A percentile compares a stretch with the other conserved stretches of the same genome.
These are phyloP conservation scores for Colletotrichum sidae DNA, from an alignment of 2,329 filamentous ascomycete genomes.

Conservation along the genomic window DNA sequence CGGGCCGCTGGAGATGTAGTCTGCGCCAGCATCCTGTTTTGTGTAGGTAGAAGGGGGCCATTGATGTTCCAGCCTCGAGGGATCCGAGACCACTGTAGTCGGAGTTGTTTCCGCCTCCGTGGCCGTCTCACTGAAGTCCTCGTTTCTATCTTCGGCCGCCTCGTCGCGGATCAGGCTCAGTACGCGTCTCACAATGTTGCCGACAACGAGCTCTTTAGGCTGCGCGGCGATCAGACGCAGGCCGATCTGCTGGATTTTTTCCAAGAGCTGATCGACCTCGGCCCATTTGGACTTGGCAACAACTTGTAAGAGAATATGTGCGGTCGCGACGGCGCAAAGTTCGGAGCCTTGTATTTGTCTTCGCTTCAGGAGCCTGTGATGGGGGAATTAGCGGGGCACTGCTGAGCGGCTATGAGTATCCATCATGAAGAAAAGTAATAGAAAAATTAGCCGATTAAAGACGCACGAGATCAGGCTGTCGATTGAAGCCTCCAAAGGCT, in stretches of 20 bases:
- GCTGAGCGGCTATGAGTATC: slow-evolving; percentile 4
- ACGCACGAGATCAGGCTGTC: slow-evolving; percentile 83
- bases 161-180: slow-evolving; percentile 93
- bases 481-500: slow-evolving; percentile 82
- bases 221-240: slow-evolving; percentile 83
- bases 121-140: slow-evolving; percentile 66
- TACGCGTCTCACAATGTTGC: slow-evolving; percentile 92
- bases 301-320: slow-evolving; percentile 87
- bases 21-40: slow-evolving; percentile 48
- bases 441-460: no score
- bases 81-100: slow-evolving; percentile 52
- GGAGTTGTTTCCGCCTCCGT: slow-evolving; percentile 57
- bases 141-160: slow-evolving; percentile 82
- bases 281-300: slow-evolving; percentile 84
- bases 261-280: slow-evolving; percentile 82
- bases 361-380: slow-evolving; percentile 82
- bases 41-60: slow-evolving; percentile 47
- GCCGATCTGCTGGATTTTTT: slow-evolving; percentile 83
- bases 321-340: slow-evolving; percentile 90
- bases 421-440: slow-evolving; percentile 45
- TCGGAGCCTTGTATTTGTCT: slow-evolving; percentile 90
- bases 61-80: slow-evolving; percentile 44
- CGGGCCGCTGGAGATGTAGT: slow-evolving; percentile 38
- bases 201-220: slow-evolving; percentile 90
- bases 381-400: slow-evolving; percentile 25